Evolutionary conservation across 1,139 yeast species (phyloP).

Genomic region (Yamadazyma diddensiae): DNA sequence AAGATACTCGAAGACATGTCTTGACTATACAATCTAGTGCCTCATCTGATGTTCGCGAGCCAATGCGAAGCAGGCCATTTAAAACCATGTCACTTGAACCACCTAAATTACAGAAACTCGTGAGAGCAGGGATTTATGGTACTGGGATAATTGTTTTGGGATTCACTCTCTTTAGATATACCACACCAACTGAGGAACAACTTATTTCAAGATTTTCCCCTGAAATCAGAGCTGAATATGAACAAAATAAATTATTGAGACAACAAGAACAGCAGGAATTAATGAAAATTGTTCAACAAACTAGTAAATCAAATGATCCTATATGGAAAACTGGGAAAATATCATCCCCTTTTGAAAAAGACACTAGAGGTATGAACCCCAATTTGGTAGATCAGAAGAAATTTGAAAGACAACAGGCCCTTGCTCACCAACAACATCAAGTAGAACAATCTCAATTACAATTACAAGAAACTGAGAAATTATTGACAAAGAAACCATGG

Average conservation of each 20-base stretch:
- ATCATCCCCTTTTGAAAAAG: slow-evolving; percentile 59
- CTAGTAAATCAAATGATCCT: slow-evolving; percentile 67
- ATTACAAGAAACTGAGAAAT: slow-evolving; percentile 29
- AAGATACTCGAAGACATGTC: too few species aligned
- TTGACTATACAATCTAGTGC: too few species aligned
- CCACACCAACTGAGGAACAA: slow-evolving; percentile 84
- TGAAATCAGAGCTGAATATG: slow-evolving; percentile 75
- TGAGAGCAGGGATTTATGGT: slow-evolving; percentile 47
- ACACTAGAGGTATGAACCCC: slow-evolving; percentile 30
- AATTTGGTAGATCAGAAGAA: slow-evolving; percentile 42
- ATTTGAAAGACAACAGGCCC: slow-evolving; percentile 47
- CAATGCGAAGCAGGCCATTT: slow-evolving; percentile 1
- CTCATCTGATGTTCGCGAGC: too few species aligned
- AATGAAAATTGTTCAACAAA: slow-evolving; percentile 61
- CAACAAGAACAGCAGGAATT: slow-evolving; percentile 63
- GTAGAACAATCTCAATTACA: slow-evolving; percentile 35
- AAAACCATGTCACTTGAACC: slow-evolving; percentile 3
- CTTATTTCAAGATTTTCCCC: slow-evolving; percentile 75
- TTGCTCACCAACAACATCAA: slow-evolving; percentile 38
- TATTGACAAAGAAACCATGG: slow-evolving; percentile 33
- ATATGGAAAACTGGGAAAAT: slow-evolving; percentile 78
- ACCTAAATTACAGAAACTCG: slow-evolving; percentile 30
- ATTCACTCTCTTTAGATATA: slow-evolving; percentile 59
- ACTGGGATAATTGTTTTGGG: slow-evolving; percentile 64
- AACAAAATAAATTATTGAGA: slow-evolving; percentile 59